Conservation (phyloP, 2,329 filamentous ascomycete genomes). For the Ascochyta lentis region DNA sequence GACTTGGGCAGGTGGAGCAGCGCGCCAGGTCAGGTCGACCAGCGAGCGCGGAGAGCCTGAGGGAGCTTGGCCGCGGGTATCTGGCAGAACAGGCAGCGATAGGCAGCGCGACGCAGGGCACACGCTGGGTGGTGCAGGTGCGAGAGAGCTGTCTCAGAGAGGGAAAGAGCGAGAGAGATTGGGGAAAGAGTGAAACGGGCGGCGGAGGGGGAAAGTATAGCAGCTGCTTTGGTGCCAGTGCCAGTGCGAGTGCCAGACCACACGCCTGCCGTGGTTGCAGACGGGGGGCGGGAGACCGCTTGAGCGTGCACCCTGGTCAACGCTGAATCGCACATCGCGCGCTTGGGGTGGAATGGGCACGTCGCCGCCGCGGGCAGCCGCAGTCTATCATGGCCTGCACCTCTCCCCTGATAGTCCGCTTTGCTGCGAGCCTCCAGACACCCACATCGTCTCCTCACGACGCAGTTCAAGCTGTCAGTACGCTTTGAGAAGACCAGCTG, state of each 20-base stretch:
- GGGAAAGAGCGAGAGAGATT: constrained; percentile 51
- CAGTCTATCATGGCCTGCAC: neutral
- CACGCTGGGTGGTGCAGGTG: constrained; percentile 39
- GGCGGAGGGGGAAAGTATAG: constrained; percentile 44
- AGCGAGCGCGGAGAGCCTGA: constrained; percentile 24
- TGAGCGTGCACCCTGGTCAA: constrained; percentile 19
- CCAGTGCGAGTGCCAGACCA: constrained; percentile 21
- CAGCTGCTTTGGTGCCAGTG: constrained; percentile 24
- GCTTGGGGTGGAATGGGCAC: constrained; percentile 8
- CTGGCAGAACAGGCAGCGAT: constrained; percentile 24
- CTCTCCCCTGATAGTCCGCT: neutral
- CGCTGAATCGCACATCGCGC: constrained; percentile 18
- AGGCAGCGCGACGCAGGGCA: constrained; percentile 29
- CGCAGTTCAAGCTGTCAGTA: constrained; percentile 21
- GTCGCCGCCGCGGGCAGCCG: neutral
- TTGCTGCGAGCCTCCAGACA: neutral
- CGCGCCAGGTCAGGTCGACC: constrained; percentile 10
- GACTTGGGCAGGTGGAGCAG: constrained; percentile 7
- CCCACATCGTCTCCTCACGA: constrained; percentile 4
- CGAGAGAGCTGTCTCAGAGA: constrained; percentile 49
- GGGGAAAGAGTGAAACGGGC: constrained; percentile 49
- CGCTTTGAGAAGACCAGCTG: constrained; percentile 22
- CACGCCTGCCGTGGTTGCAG: constrained; percentile 21
- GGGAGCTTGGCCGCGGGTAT: constrained; percentile 29
- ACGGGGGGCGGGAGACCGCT: constrained; percentile 14